Evolutionary conservation across 371 early-diverging fungal genomes (phyloP).

Genomic region (Rhizopus arrhizus): DNA sequence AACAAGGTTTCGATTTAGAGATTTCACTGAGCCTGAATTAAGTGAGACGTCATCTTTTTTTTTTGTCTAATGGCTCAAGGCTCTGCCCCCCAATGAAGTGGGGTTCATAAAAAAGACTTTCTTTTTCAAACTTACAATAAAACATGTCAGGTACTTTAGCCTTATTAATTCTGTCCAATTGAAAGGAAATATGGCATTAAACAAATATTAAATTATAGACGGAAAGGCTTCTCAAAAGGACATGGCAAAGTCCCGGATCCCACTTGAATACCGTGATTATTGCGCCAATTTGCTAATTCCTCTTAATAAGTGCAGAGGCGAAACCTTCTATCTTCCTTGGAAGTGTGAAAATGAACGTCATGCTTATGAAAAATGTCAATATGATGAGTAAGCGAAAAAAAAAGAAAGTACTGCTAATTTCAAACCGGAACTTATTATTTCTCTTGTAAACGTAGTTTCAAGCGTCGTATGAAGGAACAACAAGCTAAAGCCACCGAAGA

Average conservation of each 20-base stretch:
- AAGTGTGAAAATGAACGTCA: conserved; percentile 90
- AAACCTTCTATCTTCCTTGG: conserved; percentile 88
- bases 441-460: conserved; percentile 19
- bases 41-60: too few relatives aligned
- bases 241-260: conserved; percentile 82
- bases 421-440: background rate
- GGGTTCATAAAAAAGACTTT: too few relatives aligned
- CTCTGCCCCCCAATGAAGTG: too few relatives aligned
- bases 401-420: background rate
- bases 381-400: conserved; percentile 78
- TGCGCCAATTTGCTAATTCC: conserved; percentile 90
- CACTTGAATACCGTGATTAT: conserved; percentile 89
- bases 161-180: too few relatives aligned
- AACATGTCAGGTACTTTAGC: too few relatives aligned
- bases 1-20: too few relatives aligned
- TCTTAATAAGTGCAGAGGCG: conserved; percentile 88
- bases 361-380: conserved; percentile 93
- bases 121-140: too few relatives aligned
- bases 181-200: too few relatives aligned
- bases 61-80: too few relatives aligned
- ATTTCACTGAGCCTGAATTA: too few relatives aligned
- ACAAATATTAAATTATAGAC: conserved; percentile 35
- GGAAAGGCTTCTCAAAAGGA: conserved; percentile 88
- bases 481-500: conserved; percentile 32
- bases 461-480: conserved; percentile 40